These are phyloP conservation scores for Mycena amicta DNA, from an alignment of 768 basidiomycete species.

Conservation along the genomic window DNA sequence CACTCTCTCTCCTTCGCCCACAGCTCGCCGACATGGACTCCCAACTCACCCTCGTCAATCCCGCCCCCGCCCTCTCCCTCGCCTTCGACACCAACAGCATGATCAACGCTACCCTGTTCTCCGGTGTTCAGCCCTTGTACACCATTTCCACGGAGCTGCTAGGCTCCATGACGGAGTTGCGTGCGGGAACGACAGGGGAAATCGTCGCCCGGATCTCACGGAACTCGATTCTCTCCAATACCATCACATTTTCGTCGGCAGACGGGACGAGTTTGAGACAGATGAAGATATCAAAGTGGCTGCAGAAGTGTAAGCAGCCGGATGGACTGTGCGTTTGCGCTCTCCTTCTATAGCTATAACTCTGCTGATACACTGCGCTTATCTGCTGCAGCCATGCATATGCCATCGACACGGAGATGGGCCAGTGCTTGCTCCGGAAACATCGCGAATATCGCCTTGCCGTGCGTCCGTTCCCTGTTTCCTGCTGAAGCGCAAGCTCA, in stretches of 20 bases:
- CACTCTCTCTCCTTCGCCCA: background rate
- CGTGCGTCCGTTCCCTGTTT: background rate
- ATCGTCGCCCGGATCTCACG: constrained; percentile 8
- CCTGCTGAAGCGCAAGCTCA: background rate
- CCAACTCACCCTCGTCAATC: constrained; percentile 13
- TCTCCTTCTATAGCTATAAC: background rate
- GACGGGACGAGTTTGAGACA: background rate
- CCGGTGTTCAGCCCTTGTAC: constrained; percentile 4
- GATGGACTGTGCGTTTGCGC: constrained; percentile 4
- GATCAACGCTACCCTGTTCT: constrained; percentile 8
- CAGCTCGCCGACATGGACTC: constrained; percentile 8
- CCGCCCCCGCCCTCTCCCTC: constrained; percentile 3
- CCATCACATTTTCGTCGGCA: constrained; percentile 3
- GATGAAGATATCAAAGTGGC: constrained; percentile 11
- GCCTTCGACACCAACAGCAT: constrained; percentile 14
- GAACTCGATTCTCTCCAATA: constrained; percentile 7
- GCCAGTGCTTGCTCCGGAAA: constrained; percentile 10
- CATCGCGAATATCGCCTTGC: constrained; percentile 9
- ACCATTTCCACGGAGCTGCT: constrained; percentile 6
- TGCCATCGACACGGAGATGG: constrained; percentile 12
- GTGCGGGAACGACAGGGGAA: background rate
- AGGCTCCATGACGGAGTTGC: constrained; percentile 10
- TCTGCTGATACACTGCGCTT: background rate
- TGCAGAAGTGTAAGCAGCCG: constrained; percentile 3
- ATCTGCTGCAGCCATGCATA: constrained; percentile 12